Percentiles rank a stretch among this genome's conserved stretches.
phyloP scores from a whole-genome alignment of 257 asterid genomes.

The Solanum chilense region DNA sequence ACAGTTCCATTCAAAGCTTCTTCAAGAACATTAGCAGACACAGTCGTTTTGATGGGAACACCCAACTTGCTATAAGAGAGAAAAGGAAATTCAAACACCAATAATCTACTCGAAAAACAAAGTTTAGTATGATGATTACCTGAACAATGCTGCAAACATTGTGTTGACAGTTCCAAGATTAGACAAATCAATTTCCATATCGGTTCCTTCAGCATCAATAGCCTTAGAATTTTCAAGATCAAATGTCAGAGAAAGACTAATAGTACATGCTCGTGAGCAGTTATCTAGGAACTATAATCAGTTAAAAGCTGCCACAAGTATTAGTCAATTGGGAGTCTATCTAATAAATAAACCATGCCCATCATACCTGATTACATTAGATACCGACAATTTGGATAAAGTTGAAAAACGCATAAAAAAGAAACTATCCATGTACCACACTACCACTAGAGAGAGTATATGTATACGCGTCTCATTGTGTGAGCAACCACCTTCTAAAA shows the following conservation, averaged over 20 bases:
- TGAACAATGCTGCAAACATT: constrained; percentile 98
- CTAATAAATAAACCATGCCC: neutral
- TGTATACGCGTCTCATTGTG: neutral
- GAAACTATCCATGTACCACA: neutral
- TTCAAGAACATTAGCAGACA: constrained; percentile 96
- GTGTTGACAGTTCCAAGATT: constrained; percentile 99
- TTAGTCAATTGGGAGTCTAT: neutral
- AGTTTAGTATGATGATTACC: constrained; percentile 22
- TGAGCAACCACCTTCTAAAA: neutral
- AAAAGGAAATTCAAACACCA: constrained; percentile 4
- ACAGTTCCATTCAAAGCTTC: constrained; percentile 98
- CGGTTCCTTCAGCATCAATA: constrained; percentile 95
- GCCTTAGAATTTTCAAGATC: constrained; percentile 38
- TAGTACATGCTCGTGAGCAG: neutral
- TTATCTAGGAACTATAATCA: neutral
- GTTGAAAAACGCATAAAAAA: neutral
- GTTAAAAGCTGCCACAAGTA: neutral
- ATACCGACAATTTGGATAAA: neutral
- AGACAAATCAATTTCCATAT: constrained; percentile 97
- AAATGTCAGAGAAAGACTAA: constrained; percentile 8
- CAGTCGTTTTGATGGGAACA: constrained; percentile 95
- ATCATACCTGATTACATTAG: neutral
- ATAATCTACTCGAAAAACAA: neutral
- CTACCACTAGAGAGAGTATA: neutral
- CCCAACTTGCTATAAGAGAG: constrained; percentile 75